Evolutionary conservation across 345 rosid species (phyloP), one percentile per base, ranked within the genome.

Genomic region (Trapa bicornis): DNA sequence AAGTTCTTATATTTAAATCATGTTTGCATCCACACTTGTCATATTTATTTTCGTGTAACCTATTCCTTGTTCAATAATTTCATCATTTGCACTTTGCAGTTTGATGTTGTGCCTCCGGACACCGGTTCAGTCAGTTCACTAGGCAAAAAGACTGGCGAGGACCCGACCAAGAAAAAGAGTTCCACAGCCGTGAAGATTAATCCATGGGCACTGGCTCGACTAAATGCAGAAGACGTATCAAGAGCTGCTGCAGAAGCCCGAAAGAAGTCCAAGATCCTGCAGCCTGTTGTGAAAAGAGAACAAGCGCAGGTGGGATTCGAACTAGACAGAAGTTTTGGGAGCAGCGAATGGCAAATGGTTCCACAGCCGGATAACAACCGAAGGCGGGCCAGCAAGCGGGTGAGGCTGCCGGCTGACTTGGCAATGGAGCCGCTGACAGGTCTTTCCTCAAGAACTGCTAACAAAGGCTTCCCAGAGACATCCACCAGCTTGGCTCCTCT

Each of bases 21-120:
- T 41, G 47, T 66, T 12, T 41, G 6, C 6, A 16, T 2, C 66
- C 29, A 22, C 29, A 22, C 29, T 39, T 33, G 17, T 29, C 42
- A 0, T 47, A 47, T 33, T 29, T 66, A 53, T 33, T 35, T 45
- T 45, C 48, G 5, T 13, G 47, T 16, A 41, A 3, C 0, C 16
- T 5, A 63, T 13, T 3, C 4, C 37, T 7, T 22, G 12, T 22
- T 22, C 29, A 37, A 41, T 37, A 63, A 35, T 37, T 43, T 39
- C 33, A 37, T 37, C 9, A 29, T 11, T 17, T 37, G 38, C 15
- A 13, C 58, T 37, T 22, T 58, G 70, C 81, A 94, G 99, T 91
- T 94, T 79, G 99, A 94, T 71, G 99, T 94, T 66, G 97, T 94
- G 70, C 99, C 99, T 67, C 99, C 97, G 1, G 99, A 94, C 68